Evolutionary conservation across 805 yeast species (phyloP).

Genomic region (Candida orba): DNA sequence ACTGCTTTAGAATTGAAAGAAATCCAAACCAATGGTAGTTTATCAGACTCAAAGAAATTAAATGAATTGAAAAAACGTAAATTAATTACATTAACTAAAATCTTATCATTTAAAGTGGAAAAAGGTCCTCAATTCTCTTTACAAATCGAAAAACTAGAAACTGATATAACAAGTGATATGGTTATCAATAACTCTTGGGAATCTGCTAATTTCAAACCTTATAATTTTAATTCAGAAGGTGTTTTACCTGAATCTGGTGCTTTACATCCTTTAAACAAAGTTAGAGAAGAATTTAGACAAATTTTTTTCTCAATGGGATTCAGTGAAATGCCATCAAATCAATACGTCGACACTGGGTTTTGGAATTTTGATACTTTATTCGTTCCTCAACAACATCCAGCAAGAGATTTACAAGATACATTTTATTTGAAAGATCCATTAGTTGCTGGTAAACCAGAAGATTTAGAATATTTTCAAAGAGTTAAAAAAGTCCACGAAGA

Average conservation of each 20-base stretch:
- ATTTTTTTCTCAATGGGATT: slow-evolving; percentile 97
- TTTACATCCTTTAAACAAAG: slow-evolving; percentile 92
- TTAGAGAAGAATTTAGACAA: slow-evolving; percentile 95
- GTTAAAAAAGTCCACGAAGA: slow-evolving; percentile 79
- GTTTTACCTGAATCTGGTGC: slow-evolving; percentile 83
- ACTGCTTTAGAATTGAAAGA: slow-evolving; percentile 58
- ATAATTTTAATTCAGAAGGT: slow-evolving; percentile 95
- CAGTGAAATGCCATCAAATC: slow-evolving; percentile 98
- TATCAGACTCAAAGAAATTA: slow-evolving; percentile 58
- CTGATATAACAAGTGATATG: slow-evolving; percentile 95
- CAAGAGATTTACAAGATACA: slow-evolving; percentile 97
- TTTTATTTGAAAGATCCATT: slow-evolving; percentile 93
- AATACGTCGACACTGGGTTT: slow-evolving; percentile 96
- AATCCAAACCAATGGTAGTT: slow-evolving; percentile 48
- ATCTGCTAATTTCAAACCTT: slow-evolving; percentile 80
- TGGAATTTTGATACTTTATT: slow-evolving; percentile 97
- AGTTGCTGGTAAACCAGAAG: slow-evolving; percentile 75
- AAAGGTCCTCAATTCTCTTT: slow-evolving; percentile 85
- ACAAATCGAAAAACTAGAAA: slow-evolving; percentile 73
- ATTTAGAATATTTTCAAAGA: slow-evolving; percentile 68
- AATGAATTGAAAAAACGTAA: slow-evolving; percentile 92
- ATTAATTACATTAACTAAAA: slow-evolving; percentile 62
- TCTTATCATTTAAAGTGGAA: slow-evolving; percentile 62
- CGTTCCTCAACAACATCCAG: slow-evolving; percentile 99
- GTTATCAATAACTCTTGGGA: slow-evolving; percentile 77